Evolutionary conservation across 805 yeast species (phyloP), one percentile per base, ranked within the genome.

Genomic region (Naumovozyma castellii): DNA sequence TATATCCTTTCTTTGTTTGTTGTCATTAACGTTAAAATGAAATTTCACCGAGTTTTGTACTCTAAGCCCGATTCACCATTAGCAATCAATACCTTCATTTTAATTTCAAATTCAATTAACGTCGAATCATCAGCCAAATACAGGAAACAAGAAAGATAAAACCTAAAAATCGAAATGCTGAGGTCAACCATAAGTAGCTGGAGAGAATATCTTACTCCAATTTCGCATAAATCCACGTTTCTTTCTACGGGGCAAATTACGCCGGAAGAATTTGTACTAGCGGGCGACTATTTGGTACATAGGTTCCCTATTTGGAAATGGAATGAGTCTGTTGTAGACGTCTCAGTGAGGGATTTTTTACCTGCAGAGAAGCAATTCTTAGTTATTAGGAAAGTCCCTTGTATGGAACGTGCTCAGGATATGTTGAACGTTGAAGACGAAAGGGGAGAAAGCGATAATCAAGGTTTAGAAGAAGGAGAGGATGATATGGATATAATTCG

Each of bases 221-320:
- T 90, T 2, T 73, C 80, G 34, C 85, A 88, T 60, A 74, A 68
- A n/a, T 87, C 97, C 18, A 85, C 92, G 14, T 92, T 87, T 65
- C 69, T 77, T 40, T 64, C 71, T 36, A 84, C 96, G 0, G 98
- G 98, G 3, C 92, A 90, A 58, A 80, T 92, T 38, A 84, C 95
- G 1, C 98, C 98, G 1, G 95, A 85, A 39, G 98, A 92, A 60
- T 92, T 92, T 64, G 90, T 87, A 8, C 69, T 68, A 40, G 97
- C 98, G 3, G 98, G 98, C 17, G 97, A 92, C 59, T 92, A 86
- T 61, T 66, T 92, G 42, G 88, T 80, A 25, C 80, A 78, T 61
- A 84, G 82, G 68, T 92, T 92, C 59, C 97, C 98, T 2, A 92
- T 97, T 1, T 92, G 98, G 98, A 77, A 78, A 45, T 92, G 98